Evolutionary conservation across 805 yeast species (phyloP), one percentile per base, ranked within the genome.

Genomic region (Saccharomycopsis malanga): DNA sequence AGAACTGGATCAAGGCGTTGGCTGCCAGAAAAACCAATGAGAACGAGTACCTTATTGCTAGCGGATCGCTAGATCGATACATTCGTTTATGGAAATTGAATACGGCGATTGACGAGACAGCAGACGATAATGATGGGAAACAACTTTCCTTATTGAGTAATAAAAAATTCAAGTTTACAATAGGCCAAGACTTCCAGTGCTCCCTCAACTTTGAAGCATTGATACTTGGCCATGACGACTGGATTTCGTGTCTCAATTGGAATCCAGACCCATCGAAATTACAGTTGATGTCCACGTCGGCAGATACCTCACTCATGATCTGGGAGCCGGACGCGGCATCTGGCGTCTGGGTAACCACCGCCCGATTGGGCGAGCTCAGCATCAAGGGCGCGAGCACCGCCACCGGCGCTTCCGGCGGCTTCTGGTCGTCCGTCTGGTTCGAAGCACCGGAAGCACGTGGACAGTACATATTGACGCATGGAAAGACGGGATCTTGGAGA

Each of bases 361-460:
- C 81, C 17, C 70, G 98, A 55, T 67, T 93, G 17, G 99, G 99
- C 39, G 98, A 94, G 57, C 72, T 93, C 51, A 83, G 95, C 37
- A 83, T 88, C 42, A 91, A 93, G 64, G 99, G 99, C 57, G 96
- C 99, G 0, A 84, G 95, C 3, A 88, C 98, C 0, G 98, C 98
- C 3, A 93, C 98, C 0, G 99, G 99, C 4, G 83, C 98, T 0
- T 79, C 82, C 4, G 86, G 86, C 58, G 85, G 85, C 5, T 79
- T 80, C 56, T 78, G 82, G 82, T 65, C 74, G 2, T 72, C 80
- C 39, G 58, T 81, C 22, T 93, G 98, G 98, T 74, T 82, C 43
- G 61, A 64, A 4, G 65, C 69, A 25, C 48, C 53, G 3, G 59
- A 63, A 29, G 52, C 55, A 4, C 66, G 56, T 0, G 54, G 55